These are phyloP conservation scores for Aphanoascus verrucosus DNA, from an alignment of 2,329 filamentous ascomycete genomes.

Conservation along the genomic window DNA sequence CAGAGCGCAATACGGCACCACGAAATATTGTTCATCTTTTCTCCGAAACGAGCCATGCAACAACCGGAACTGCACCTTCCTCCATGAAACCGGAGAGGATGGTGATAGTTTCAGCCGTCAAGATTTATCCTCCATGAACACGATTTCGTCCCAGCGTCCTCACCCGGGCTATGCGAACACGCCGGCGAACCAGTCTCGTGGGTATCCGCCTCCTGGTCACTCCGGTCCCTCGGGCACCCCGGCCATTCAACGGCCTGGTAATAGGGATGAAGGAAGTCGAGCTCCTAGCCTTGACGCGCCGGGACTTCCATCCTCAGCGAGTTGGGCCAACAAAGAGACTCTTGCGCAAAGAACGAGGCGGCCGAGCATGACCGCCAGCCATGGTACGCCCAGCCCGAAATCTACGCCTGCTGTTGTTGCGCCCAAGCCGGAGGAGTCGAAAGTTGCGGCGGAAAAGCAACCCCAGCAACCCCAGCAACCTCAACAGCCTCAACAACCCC, in stretches of 20 bases:
- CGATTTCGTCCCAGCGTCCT: constrained; percentile 65
- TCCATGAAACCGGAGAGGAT: constrained; percentile 96
- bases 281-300: constrained; percentile 61
- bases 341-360: constrained; percentile 55
- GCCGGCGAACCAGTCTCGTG: constrained; percentile 27
- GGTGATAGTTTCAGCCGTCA: constrained; percentile 93
- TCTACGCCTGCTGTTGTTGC: constrained; percentile 39
- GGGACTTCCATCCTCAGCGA: constrained; percentile 85
- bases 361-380: constrained; percentile 68
- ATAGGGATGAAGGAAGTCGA: constrained; percentile 53
- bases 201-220: constrained; percentile 38
- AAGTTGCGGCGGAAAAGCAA: constrained; percentile 25
- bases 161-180: constrained; percentile 10
- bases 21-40: constrained; percentile 97
- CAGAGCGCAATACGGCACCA: constrained; percentile 71
- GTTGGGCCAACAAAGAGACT: constrained; percentile 68
- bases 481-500: too few species aligned
- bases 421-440: constrained; percentile 28
- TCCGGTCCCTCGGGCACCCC: constrained; percentile 43
- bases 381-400: constrained; percentile 71
- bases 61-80: constrained; percentile 94
- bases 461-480: too few species aligned
- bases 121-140: constrained; percentile 90
- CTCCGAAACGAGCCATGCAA: constrained; percentile 87
- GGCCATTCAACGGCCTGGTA: constrained; percentile 62